Percentiles rank a stretch among this genome's conserved stretches.
Evolutionary conservation across 2,329 filamentous ascomycete species (phyloP).

Genomic region (Diaporthe sp.): DNA sequence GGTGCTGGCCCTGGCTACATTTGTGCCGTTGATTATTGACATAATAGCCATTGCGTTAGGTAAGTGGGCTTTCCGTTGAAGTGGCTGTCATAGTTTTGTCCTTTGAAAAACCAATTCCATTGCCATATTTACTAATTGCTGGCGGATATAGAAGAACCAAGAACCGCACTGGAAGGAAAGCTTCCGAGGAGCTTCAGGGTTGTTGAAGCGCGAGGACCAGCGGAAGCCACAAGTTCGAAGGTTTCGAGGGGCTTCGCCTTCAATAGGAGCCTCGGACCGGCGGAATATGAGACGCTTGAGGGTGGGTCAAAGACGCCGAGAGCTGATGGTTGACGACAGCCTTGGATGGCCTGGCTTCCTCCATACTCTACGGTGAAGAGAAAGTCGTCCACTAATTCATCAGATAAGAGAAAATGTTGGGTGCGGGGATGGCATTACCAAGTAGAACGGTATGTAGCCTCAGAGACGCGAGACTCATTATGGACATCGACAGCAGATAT

Average conservation of each 20-base stretch:
- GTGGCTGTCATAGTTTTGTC: too few relatives aligned
- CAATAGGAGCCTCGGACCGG: not conserved
- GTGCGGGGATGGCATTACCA: too few relatives aligned
- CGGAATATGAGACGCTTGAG: not conserved
- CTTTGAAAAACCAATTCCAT: too few relatives aligned
- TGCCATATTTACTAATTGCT: accelerated
- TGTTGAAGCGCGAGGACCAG: not conserved
- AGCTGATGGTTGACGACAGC: not conserved
- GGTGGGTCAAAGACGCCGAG: not conserved
- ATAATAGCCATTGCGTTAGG: not conserved
- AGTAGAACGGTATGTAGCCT: too few relatives aligned
- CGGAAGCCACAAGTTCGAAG: accelerated
- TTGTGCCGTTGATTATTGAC: not conserved
- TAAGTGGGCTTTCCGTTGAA: not conserved
- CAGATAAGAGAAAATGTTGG: too few relatives aligned
- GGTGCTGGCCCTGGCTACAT: not conserved
- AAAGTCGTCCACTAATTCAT: too few relatives aligned
- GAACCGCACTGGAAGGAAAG: not conserved
- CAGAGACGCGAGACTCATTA: too few relatives aligned
- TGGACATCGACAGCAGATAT: too few relatives aligned
- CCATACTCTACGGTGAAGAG: too few relatives aligned
- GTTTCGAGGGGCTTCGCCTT: not conserved
- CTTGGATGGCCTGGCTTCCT: not conserved
- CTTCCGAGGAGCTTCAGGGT: not conserved
- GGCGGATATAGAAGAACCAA: not conserved